A percentile compares a stretch with the other conserved stretches of the same genome.
Conservation (phyloP, 2,329 filamentous ascomycete genomes). For the Fusarium ambrosium region DNA sequence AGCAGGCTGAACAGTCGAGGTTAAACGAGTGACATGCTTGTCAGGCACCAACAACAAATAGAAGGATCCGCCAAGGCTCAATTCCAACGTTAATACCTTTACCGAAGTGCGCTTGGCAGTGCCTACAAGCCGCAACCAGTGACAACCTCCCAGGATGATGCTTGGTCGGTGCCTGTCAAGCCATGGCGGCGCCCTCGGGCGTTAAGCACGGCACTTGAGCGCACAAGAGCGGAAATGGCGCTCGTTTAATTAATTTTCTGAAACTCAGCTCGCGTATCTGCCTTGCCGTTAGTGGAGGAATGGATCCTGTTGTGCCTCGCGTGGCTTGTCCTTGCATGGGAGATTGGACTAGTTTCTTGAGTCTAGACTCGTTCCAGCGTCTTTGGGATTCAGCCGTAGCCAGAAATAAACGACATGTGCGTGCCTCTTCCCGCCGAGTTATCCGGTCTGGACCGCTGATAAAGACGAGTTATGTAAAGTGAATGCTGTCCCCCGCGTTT, state of each 20-base stretch:
- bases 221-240: background rate
- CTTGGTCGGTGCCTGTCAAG: background rate
- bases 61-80: background rate
- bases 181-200: background rate
- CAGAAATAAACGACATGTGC: conserved; percentile 1
- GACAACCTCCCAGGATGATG: background rate
- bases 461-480: background rate
- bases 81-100: background rate
- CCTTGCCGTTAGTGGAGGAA: background rate
- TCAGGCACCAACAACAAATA: background rate
- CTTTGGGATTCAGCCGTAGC: background rate
- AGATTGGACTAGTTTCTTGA: background rate
- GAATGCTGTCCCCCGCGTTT: background rate
- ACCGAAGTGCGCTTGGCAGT: background rate
- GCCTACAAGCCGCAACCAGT: background rate
- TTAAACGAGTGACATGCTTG: background rate
- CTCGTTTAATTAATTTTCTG: conserved; percentile 1
- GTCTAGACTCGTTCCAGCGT: background rate
- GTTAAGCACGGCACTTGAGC: background rate
- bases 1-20: background rate
- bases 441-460: background rate
- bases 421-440: background rate
- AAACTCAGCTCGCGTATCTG: conserved; percentile 1
- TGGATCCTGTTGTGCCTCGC: background rate
- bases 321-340: background rate